Base-by-base conservation (phyloP, 1,284 basidiomycete species). In the Cryptococcus floricola region DNA sequence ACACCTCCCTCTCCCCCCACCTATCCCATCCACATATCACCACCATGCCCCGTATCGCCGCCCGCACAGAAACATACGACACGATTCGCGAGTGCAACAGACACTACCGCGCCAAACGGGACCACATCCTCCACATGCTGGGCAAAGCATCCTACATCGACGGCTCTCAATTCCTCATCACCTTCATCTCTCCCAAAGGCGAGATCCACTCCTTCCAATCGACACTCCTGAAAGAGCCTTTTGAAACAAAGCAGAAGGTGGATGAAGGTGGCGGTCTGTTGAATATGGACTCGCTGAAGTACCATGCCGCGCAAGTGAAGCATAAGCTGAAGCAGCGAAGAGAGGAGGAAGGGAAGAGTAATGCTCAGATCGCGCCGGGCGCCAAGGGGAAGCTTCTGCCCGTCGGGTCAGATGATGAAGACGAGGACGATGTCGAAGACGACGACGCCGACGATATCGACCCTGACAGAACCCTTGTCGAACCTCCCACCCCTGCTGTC, bases 51-150 rank as follows among this genome's bases (percentile, higher is more conserved):
- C 79, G 80, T 54, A 81, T 81, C 56, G 80, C 80, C 13, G 77
- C 79, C 28, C 71, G 80, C 41, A 79, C 79, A 46, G 79, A 79
- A 56, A 80, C 80, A n/a, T 81, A 81, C 67, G 73, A 74, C 62
- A 77, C 77, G 23, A 75, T 80, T 12, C 76, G 79, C 8, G 75
- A 80, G 42, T 80, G 80, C 61, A 80, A 80, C 50, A 70, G 80
- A 13, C 80, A 81, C 63, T 81, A 77, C 72, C 81, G 81, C 65
- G 77, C 79, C 55, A 81, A 81, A 61, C 77, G 80, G 57, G 80
- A 81, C 62, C 75, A 80, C 54, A 78, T 82, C 56, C 73, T 82
- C 1, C 77, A 80, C 34, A 73, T 77, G 0, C 75, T 82, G 16
- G 81, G 81, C 59, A 75, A 76, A 62, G 70, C 75, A 12, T 74